Evolutionary conservation across 306 rosid species (phyloP).

Genomic region (Prunus fruticosa): DNA sequence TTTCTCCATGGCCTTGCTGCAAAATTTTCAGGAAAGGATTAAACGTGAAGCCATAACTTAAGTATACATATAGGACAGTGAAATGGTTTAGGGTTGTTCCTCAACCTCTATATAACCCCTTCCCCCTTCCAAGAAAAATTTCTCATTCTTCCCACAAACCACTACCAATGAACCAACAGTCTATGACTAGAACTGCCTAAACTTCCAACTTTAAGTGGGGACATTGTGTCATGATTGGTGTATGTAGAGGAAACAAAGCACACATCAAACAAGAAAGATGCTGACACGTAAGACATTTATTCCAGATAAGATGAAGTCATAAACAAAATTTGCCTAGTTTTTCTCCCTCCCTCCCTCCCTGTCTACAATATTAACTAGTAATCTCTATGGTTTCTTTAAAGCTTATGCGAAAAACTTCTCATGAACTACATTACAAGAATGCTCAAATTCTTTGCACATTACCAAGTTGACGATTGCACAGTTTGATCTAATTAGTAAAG

Average conservation of each 20-base stretch:
- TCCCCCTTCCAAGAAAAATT: not conserved
- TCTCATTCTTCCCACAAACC: not conserved
- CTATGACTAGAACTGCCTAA: not conserved
- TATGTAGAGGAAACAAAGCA: not conserved
- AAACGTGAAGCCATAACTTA: not conserved
- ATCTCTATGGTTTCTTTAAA: not conserved
- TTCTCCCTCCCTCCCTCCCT: not conserved
- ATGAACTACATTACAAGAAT: not conserved
- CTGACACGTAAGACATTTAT: not conserved
- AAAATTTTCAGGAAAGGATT: constrained; percentile 11
- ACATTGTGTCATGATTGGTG: not conserved
- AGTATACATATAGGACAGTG: not conserved
- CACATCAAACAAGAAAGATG: not conserved
- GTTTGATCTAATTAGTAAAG: not conserved
- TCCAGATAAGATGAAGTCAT: not conserved
- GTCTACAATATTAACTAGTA: not conserved
- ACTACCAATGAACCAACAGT: not conserved
- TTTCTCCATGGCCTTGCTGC: constrained; percentile 91
- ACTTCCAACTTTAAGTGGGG: not conserved
- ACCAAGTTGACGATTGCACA: not conserved
- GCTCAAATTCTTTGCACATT: not conserved
- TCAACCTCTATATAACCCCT: not conserved
- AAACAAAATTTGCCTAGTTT: not conserved
- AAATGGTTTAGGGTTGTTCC: not conserved
- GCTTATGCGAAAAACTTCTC: not conserved